phyloP scores from a whole-genome alignment of 2,329 filamentous ascomycete genomes.

The Alternaria hordeiaustralica region DNA sequence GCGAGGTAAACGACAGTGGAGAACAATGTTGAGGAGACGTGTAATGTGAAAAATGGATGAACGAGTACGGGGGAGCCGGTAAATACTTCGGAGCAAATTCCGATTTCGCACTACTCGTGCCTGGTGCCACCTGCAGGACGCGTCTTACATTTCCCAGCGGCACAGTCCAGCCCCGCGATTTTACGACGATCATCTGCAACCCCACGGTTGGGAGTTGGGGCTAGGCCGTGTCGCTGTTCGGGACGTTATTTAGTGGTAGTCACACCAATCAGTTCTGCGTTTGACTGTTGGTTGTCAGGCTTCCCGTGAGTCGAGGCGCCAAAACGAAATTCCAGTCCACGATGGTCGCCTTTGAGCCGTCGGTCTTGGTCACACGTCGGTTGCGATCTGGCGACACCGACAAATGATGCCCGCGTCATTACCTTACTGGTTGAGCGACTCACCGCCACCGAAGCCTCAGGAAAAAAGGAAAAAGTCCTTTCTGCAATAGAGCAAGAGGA shows the following conservation, averaged over 20 bases:
- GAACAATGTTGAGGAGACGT: background rate
- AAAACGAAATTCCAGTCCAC: background rate
- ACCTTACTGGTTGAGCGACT: background rate
- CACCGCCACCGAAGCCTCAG: slow-evolving; percentile 2
- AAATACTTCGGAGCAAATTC: slow-evolving; percentile 12
- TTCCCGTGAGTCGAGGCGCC: background rate
- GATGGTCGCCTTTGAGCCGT: background rate
- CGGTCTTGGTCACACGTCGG: background rate
- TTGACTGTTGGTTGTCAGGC: background rate
- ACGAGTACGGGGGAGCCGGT: slow-evolving; percentile 3
- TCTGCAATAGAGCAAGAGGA: background rate
- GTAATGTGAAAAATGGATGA: background rate
- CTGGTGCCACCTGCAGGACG: background rate
- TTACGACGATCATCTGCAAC: slow-evolving; percentile 7
- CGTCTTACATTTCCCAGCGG: background rate
- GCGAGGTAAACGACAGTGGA: background rate
- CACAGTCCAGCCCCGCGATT: slow-evolving; percentile 13
- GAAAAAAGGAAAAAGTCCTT: background rate
- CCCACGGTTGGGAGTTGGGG: slow-evolving; percentile 1
- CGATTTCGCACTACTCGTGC: slow-evolving; percentile 9
- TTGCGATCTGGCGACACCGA: background rate
- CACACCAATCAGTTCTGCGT: background rate
- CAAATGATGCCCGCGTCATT: background rate
- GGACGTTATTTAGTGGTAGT: background rate
- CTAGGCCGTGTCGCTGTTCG: background rate